A percentile compares a stretch with the other conserved stretches of the same genome.
Evolutionary conservation across 164 flowering plant genomes (phyloP).

Genomic region (Kingdonia uniflora): DNA sequence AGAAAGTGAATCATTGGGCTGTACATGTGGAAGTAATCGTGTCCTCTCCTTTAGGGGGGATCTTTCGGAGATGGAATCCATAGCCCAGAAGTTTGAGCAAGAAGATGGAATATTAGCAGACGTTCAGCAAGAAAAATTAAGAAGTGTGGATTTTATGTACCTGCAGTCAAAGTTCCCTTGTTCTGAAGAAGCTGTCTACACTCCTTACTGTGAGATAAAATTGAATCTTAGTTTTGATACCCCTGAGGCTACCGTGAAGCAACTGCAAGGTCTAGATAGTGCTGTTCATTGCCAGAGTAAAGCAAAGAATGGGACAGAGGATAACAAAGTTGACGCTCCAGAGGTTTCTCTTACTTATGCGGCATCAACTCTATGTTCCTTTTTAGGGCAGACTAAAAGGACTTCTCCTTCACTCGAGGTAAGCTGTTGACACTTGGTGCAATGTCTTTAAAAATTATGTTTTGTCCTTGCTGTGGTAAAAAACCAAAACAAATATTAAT

Average conservation of each 20-base stretch:
- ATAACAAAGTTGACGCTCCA: conserved; percentile 13
- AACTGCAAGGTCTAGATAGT: conserved; percentile 9
- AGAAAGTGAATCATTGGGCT: conserved; percentile 39
- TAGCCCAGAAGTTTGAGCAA: conserved; percentile 71
- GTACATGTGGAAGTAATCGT: conserved; percentile 45
- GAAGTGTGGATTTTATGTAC: conserved; percentile 27
- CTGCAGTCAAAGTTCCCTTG: conserved; percentile 21
- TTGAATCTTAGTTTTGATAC: conserved; percentile 20
- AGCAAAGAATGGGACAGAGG: conserved; percentile 2
- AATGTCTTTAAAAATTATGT: not conserved
- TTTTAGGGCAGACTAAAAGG: conserved; percentile 12
- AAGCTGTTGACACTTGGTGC: conserved; percentile 17
- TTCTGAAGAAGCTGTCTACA: conserved; percentile 41
- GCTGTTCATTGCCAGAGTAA: conserved; percentile 5
- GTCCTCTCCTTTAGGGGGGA: conserved; percentile 57
- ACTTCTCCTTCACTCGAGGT: conserved; percentile 24
- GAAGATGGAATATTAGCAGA: conserved; percentile 36
- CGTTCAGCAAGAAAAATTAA: conserved; percentile 22
- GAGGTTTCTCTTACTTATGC: conserved; percentile 25
- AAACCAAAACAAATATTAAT: not conserved
- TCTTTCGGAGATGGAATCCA: conserved; percentile 68
- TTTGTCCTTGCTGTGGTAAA: not conserved
- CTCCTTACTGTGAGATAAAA: conserved; percentile 57
- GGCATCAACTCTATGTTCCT: conserved; percentile 25
- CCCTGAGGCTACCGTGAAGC: conserved; percentile 5